Evolutionary conservation across 208 protist genomes (phyloP), one percentile per base, ranked within the genome.

Genomic region (Herpetomonas tarakana): DNA sequence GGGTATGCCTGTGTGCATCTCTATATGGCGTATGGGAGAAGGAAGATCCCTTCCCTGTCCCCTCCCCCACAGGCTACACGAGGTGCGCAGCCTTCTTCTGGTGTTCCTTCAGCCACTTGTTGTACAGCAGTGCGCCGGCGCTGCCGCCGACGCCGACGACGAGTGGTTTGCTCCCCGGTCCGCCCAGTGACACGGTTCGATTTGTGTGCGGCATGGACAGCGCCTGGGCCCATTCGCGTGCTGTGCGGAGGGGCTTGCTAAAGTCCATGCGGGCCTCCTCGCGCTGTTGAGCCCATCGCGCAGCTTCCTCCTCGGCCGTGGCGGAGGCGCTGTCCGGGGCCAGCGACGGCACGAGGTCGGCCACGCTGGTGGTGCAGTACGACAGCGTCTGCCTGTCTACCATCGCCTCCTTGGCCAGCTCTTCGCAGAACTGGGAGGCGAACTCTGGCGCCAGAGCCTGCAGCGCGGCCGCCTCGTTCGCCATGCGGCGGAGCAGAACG

Each of bases 201-300:
- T 41, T 41, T 41, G 35, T 22, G 16, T 49, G 44, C 16, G 44
- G 44, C 44, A 49, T 49, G 9, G 44, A 24, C 44, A 49, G 44
- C 19, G 44, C 44, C 44, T 22, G 19, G 9, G 44, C 6, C 44
- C 44, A 49, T 7, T 49, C 44, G 11, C 19, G 11, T 18, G 44
- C 44, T 18, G 44, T 49, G 3, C 44, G 44, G 11, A 49, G 9
- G 16, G 44, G 44, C 19, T 49, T 11, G 19, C 44, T 11, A 22
- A 7, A 11, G 19, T 49, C 19, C 3, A 49, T 41, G 14, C 35
- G 35, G 6, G 35, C 35, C 35, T 41, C 9, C 14, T 14, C 9
- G 14, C 35, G 35, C 35, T 18, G 6, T 49, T 49, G 11, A 24
- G 44, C 6, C 6, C 6, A 22, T 49, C 44, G 44, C 19, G 44